Conservation (phyloP, 2,329 filamentous ascomycete genomes). For the Ophiostoma sp. region DNA sequence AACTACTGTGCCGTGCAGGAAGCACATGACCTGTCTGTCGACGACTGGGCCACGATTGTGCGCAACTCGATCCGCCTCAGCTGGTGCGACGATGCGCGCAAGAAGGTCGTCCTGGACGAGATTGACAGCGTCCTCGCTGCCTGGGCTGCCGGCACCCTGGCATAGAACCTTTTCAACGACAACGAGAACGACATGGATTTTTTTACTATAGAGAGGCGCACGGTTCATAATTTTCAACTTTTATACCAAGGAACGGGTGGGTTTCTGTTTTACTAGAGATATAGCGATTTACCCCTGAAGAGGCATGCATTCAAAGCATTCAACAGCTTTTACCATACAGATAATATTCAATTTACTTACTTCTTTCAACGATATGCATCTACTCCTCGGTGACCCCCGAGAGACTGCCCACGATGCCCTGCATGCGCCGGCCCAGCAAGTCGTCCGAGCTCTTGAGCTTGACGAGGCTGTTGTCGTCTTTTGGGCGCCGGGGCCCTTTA, state of each 20-base stretch:
- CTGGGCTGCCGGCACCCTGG: constrained; percentile 22
- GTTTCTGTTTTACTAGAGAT: not conserved
- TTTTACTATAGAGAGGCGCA: constrained; percentile 6
- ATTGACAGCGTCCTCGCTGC: constrained; percentile 35
- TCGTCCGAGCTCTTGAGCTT: constrained; percentile 55
- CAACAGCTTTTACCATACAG: not conserved
- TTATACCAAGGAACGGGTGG: constrained; percentile 12
- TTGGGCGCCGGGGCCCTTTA: constrained; percentile 30
- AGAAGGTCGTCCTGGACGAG: constrained; percentile 50
- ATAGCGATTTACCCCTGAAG: not conserved
- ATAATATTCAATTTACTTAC: too few relatives aligned
- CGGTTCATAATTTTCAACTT: constrained; percentile 12
- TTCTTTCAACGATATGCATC: too few relatives aligned
- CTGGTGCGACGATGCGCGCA: constrained; percentile 62
- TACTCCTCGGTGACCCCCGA: constrained; percentile 44
- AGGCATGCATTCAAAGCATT: not conserved
- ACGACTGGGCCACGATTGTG: constrained; percentile 64
- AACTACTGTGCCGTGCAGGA: constrained; percentile 74
- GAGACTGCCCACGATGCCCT: constrained; percentile 50
- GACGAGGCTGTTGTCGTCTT: constrained; percentile 41
- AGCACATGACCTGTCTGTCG: constrained; percentile 55
- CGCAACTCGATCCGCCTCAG: constrained; percentile 59
- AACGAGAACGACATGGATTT: not conserved
- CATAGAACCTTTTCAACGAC: not conserved
- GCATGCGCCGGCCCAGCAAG: constrained; percentile 52